Conservation (phyloP, 345 rosid genomes). For the Theobroma cacao region DNA sequence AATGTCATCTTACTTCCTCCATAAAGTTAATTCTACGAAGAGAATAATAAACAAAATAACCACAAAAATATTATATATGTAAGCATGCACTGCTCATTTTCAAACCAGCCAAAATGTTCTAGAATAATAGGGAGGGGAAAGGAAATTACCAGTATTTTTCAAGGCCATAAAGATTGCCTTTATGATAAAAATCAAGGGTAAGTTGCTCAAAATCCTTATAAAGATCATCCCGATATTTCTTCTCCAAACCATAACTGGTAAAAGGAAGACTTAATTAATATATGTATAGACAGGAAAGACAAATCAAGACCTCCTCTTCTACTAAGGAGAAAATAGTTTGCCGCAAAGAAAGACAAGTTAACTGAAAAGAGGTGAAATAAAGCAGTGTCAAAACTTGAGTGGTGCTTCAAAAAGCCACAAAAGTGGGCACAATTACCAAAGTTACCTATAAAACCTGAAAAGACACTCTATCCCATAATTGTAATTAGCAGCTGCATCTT, state of each 20-base stretch:
- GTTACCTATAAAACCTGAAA: constrained; percentile 95
- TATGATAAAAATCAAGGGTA: constrained; percentile 70
- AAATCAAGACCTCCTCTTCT: neutral
- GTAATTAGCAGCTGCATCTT: constrained; percentile 83
- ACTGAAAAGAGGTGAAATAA: neutral
- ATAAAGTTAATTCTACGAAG: neutral
- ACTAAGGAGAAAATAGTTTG: neutral
- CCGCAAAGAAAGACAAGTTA: neutral
- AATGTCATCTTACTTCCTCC: neutral
- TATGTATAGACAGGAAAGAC: neutral
- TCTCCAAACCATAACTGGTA: constrained; percentile 94
- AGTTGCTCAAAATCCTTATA: constrained; percentile 86
- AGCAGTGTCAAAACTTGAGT: neutral
- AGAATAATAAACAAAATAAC: no score
- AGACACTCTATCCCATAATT: constrained; percentile 91
- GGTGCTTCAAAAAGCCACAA: neutral
- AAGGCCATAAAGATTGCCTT: constrained; percentile 86
- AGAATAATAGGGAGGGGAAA: neutral
- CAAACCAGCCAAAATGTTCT: neutral
- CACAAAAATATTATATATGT: no score
- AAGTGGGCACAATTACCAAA: neutral
- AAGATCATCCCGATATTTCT: constrained; percentile 62
- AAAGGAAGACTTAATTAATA: neutral
- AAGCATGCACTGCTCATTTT: neutral
- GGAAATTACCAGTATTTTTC: constrained; percentile 86